Conservation (phyloP, 306 rosid species). For the Vigna mungo region DNA sequence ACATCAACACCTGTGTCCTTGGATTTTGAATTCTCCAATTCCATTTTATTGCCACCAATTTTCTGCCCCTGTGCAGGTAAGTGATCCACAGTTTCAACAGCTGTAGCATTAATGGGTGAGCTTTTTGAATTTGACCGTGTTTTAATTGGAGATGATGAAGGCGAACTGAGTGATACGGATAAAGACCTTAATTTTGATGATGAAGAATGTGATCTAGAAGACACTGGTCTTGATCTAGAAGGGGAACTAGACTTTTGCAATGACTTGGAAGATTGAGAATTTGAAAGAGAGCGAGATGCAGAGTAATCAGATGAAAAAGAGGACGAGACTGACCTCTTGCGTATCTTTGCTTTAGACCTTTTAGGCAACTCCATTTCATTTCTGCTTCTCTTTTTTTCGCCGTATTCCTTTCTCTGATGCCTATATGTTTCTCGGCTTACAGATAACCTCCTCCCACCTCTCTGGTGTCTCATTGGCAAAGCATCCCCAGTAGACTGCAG, state of each 20-base stretch:
- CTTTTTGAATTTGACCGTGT: slow-evolving; percentile 43
- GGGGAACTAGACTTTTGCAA: slow-evolving; percentile 39
- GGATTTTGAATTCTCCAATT: slow-evolving; percentile 41
- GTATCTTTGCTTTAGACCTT: slow-evolving; percentile 45
- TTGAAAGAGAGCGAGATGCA: slow-evolving; percentile 45
- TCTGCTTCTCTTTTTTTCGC: slow-evolving; percentile 54
- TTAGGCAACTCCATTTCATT: slow-evolving; percentile 49
- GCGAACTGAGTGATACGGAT: slow-evolving; percentile 55
- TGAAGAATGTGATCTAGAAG: slow-evolving; percentile 42
- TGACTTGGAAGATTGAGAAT: slow-evolving; percentile 56
- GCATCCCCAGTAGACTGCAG: slow-evolving; percentile 45
- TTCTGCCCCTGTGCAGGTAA: slow-evolving; percentile 40
- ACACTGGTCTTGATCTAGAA: slow-evolving; percentile 51
- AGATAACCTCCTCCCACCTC: slow-evolving; percentile 41
- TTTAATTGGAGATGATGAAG: slow-evolving; percentile 43
- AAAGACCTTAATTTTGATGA: slow-evolving; percentile 52
- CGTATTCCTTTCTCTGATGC: slow-evolving; percentile 38
- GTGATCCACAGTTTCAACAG: slow-evolving; percentile 42
- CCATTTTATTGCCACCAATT: slow-evolving; percentile 35
- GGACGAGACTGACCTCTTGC: slow-evolving; percentile 50
- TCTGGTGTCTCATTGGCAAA: slow-evolving; percentile 41
- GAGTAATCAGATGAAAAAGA: slow-evolving; percentile 47
- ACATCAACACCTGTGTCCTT: slow-evolving; percentile 31
- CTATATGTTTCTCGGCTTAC: slow-evolving; percentile 42
- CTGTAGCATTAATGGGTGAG: slow-evolving; percentile 44